A percentile compares a stretch with the other conserved stretches of the same genome.
phyloP scores from a whole-genome alignment of 306 rosid species.

The Cicer arietinum region DNA sequence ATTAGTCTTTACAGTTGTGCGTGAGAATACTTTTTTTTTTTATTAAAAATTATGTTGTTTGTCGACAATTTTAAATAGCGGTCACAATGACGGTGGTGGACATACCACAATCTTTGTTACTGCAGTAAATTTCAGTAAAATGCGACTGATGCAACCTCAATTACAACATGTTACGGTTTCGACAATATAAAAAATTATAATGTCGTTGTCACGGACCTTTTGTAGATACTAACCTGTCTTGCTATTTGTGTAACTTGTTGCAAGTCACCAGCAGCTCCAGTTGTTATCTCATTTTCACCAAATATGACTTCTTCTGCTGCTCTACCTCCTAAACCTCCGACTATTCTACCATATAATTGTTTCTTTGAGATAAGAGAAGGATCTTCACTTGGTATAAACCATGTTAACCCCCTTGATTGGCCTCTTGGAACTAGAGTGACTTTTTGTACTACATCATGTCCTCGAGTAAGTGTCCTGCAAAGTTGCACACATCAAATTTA shows the following conservation, averaged over 20 bases:
- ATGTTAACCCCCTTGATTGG: conserved; percentile 73
- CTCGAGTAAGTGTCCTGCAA: conserved; percentile 65
- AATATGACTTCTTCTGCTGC: conserved; percentile 83
- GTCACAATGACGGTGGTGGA: too few relatives aligned
- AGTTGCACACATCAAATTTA: conserved; percentile 32
- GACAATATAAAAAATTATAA: too few relatives aligned
- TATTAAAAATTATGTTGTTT: too few relatives aligned
- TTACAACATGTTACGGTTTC: too few relatives aligned
- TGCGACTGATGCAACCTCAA: too few relatives aligned
- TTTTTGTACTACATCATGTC: conserved; percentile 82
- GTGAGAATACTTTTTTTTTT: too few relatives aligned
- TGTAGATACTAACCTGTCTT: conserved; percentile 54
- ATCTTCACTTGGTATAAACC: conserved; percentile 80
- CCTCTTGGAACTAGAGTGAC: conserved; percentile 77
- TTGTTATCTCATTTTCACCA: conserved; percentile 78
- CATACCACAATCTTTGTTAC: too few relatives aligned
- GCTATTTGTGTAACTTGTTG: conserved; percentile 73
- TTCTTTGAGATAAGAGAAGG: conserved; percentile 68
- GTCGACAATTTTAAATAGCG: too few relatives aligned
- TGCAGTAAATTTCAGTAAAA: too few relatives aligned
- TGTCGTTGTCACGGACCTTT: too few relatives aligned
- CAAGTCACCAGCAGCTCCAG: conserved; percentile 83
- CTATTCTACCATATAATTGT: conserved; percentile 76
- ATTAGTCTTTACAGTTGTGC: too few relatives aligned
- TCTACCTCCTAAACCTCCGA: conserved; percentile 77